phyloP scores from a whole-genome alignment of 345 rosid species.

The Citropsis articulata region DNA sequence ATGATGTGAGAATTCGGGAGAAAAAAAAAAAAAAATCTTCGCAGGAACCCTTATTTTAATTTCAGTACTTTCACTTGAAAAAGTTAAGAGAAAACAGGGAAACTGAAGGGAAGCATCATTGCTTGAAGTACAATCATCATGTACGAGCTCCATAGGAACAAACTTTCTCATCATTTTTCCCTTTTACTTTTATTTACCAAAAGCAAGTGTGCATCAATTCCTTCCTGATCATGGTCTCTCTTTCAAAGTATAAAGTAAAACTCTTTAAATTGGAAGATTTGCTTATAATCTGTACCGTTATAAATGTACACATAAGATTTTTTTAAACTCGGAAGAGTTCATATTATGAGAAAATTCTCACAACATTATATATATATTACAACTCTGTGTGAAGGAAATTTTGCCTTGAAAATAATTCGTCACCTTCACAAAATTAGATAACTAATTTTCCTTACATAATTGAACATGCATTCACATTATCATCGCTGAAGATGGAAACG shows the following conservation, averaged over 20 bases:
- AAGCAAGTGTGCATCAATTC: background rate
- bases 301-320: too few species aligned
- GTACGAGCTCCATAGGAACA: background rate
- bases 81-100: background rate
- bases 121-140: background rate
- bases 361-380: background rate
- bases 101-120: background rate
- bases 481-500: slow-evolving; percentile 62
- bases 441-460: slow-evolving; percentile 41
- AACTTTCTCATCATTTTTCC: background rate
- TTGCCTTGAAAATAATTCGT: background rate
- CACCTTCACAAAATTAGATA: background rate
- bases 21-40: too few species aligned
- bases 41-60: background rate
- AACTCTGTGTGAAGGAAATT: background rate
- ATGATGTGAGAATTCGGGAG: background rate
- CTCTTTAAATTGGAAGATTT: background rate
- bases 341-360: background rate
- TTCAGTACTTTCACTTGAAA: background rate
- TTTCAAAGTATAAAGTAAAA: background rate
- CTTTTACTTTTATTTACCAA: background rate
- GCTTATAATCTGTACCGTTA: too few species aligned
- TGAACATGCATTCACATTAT: slow-evolving; percentile 74
- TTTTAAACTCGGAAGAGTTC: too few species aligned
- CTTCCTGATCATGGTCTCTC: background rate